A percentile compares a stretch with the other conserved stretches of the same genome.
phyloP scores from a whole-genome alignment of 805 yeast genomes.

The Candida ovalis region DNA sequence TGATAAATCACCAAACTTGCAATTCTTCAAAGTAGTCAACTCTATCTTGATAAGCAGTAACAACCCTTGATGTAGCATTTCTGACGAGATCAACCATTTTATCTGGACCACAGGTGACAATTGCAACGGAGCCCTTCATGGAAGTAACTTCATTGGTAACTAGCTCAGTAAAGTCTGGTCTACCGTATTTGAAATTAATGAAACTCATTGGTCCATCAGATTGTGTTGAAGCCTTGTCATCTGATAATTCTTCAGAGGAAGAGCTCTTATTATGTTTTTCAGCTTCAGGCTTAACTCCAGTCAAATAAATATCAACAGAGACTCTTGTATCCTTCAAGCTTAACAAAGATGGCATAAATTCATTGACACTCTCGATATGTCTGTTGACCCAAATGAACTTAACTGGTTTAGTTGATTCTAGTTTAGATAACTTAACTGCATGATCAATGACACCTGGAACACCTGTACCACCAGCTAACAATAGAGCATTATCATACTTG shows the following conservation, averaged over 20 bases:
- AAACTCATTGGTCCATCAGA: slow-evolving; percentile 15
- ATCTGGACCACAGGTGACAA: slow-evolving; percentile 46
- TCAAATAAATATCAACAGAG: slow-evolving; percentile 35
- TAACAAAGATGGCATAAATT: slow-evolving; percentile 39
- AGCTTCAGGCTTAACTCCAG: slow-evolving; percentile 27
- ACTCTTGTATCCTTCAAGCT: slow-evolving; percentile 27
- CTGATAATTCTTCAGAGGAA: slow-evolving; percentile 8
- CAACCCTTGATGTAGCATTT: slow-evolving; percentile 38
- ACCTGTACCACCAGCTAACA: slow-evolving; percentile 72
- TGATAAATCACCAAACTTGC: slow-evolving; percentile 57
- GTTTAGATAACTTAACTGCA: slow-evolving; percentile 28
- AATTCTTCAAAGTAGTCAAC: slow-evolving; percentile 73
- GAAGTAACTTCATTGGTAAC: slow-evolving; percentile 33
- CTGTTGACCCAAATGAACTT: slow-evolving; percentile 59
- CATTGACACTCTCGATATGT: slow-evolving; percentile 43
- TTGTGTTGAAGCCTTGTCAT: not conserved
- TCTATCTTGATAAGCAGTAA: slow-evolving; percentile 40
- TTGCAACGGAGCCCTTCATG: slow-evolving; percentile 35
- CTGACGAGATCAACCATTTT: slow-evolving; percentile 50
- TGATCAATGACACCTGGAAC: slow-evolving; percentile 51
- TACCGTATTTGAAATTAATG: slow-evolving; percentile 36
- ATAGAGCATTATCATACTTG: slow-evolving; percentile 46
- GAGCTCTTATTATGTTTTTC: slow-evolving; percentile 30
- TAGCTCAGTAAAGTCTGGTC: slow-evolving; percentile 36
- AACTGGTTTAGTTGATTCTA: slow-evolving; percentile 22